Percentiles rank a stretch among this genome's conserved stretches.
Conservation (phyloP, 2,329 filamentous ascomycete species). For the Macroventuria anomochaeta region DNA sequence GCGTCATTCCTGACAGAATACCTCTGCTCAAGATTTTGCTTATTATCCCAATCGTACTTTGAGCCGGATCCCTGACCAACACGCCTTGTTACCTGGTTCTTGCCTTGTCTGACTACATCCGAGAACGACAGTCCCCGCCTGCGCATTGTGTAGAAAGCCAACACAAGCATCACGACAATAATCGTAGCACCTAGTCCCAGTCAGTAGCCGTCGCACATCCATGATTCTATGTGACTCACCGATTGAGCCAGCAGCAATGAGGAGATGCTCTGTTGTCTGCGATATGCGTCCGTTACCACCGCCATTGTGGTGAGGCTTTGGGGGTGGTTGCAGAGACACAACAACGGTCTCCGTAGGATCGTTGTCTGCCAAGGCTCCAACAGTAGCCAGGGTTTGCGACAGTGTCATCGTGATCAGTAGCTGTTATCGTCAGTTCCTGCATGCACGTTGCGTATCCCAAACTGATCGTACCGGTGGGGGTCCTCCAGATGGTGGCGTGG, state of each 20-base stretch:
- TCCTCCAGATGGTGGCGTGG: constrained; percentile 14
- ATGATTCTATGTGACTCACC: constrained; percentile 25
- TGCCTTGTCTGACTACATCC: constrained; percentile 37
- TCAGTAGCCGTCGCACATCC: constrained; percentile 20
- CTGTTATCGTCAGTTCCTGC: constrained; percentile 29
- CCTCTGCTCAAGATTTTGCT: constrained; percentile 30
- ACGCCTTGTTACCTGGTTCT: constrained; percentile 30
- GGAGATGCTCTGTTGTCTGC: constrained; percentile 47
- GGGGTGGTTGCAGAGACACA: constrained; percentile 30
- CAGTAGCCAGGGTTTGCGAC: constrained; percentile 18
- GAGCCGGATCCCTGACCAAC: constrained; percentile 31
- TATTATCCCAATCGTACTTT: constrained; percentile 37
- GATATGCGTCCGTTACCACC: constrained; percentile 39
- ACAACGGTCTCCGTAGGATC: constrained; percentile 38
- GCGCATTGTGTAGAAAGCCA: constrained; percentile 48
- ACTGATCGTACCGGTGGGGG: constrained; percentile 31
- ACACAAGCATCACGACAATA: constrained; percentile 45
- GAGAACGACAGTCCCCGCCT: constrained; percentile 45
- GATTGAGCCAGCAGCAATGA: constrained; percentile 52
- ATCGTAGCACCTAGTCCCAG: constrained; percentile 45
- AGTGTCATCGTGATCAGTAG: constrained; percentile 33
- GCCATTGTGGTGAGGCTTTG: constrained; percentile 20
- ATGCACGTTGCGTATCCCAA: background rate
- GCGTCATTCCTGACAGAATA: constrained; percentile 35
- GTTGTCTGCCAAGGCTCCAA: constrained; percentile 29